Percentiles rank a stretch among this genome's conserved stretches.
phyloP scores from a whole-genome alignment of 495 filamentous ascomycete genomes.

The Penicillium samsonianum region DNA sequence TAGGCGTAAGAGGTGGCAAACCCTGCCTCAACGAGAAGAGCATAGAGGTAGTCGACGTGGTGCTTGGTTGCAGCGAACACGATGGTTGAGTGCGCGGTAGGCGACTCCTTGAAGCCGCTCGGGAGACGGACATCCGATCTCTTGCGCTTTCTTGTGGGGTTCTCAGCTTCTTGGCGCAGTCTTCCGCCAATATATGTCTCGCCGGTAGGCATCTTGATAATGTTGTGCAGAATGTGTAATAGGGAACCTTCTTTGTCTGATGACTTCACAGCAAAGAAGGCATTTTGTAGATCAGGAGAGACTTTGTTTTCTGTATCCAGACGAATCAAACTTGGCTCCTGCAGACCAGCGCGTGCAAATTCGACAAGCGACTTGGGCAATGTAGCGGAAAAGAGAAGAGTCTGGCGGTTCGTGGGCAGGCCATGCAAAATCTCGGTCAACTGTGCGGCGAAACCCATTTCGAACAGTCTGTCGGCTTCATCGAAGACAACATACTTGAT shows the following conservation, averaged over 20 bases:
- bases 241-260: conserved; percentile 92
- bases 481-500: conserved; percentile 94
- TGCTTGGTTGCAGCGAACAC: conserved; percentile 94
- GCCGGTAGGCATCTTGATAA: conserved; percentile 91
- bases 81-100: conserved; percentile 77
- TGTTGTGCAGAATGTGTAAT: conserved; percentile 81
- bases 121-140: conserved; percentile 44
- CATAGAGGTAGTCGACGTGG: conserved; percentile 91
- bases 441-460: conserved; percentile 96
- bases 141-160: conserved; percentile 69
- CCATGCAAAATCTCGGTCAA: conserved; percentile 90
- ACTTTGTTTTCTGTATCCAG: conserved; percentile 94
- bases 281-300: conserved; percentile 88
- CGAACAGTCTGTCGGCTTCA: conserved; percentile 93
- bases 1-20: conserved; percentile 92
- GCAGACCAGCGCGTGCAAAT: conserved; percentile 89
- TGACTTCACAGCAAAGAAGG: conserved; percentile 89
- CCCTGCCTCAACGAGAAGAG: conserved; percentile 69
- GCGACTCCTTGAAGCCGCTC: conserved; percentile 41
- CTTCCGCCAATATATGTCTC: conserved; percentile 54
- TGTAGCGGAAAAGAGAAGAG: conserved; percentile 91
- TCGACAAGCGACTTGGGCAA: conserved; percentile 91
- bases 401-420: conserved; percentile 80
- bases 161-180: conserved; percentile 40
- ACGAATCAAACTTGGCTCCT: conserved; percentile 84